Conservation (phyloP, 148 eudicot species). For the Rhododendron simsii region DNA sequence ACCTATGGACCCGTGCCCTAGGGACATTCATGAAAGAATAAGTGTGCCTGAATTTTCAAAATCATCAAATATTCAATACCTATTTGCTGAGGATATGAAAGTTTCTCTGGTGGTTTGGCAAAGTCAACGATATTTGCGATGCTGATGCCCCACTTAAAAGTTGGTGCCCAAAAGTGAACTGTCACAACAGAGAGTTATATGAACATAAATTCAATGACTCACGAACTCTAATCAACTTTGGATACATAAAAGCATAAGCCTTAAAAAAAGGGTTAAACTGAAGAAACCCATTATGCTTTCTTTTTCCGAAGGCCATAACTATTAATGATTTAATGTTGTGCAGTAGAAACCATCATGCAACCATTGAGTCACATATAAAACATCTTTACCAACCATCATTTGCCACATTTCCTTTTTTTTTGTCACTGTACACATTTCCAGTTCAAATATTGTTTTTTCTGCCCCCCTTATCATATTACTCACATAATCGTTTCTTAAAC, state of each 20-base stretch:
- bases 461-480: not conserved
- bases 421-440: too few relatives aligned
- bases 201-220: not conserved
- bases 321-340: not conserved
- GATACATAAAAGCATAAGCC: not conserved
- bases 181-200: constrained; percentile 11
- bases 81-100: constrained; percentile 92
- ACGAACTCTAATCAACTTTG: not conserved
- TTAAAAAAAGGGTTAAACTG: not conserved
- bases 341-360: not conserved
- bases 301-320: not conserved
- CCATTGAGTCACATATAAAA: not conserved
- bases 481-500: not conserved
- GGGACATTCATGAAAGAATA: not conserved
- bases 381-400: not conserved
- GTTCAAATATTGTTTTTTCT: not conserved
- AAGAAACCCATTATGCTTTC: not conserved
- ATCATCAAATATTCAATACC: constrained; percentile 34
- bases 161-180: constrained; percentile 99
- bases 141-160: constrained; percentile 97
- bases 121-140: constrained; percentile 91
- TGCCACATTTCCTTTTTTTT: not conserved
- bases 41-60: not conserved
- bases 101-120: constrained; percentile 77
- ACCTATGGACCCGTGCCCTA: too few relatives aligned